Conservation (phyloP, 163 green algal genomes). For the Scenedesmus sp. region DNA sequence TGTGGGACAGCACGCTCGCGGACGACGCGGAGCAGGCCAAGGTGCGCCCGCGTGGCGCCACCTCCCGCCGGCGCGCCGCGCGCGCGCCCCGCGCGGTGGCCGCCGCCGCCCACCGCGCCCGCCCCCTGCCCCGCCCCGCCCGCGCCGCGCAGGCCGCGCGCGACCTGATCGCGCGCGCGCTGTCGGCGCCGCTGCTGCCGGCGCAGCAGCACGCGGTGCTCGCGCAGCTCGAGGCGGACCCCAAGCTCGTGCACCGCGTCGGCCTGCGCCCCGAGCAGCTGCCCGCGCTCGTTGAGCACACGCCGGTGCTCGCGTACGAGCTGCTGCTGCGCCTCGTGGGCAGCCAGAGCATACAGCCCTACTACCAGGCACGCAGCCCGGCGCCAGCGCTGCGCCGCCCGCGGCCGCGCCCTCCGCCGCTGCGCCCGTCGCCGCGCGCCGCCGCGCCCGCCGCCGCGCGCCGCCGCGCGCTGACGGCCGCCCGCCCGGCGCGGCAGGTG, state of each 20-base stretch:
- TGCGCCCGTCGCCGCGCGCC: too few relatives aligned
- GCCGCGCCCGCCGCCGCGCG: too few relatives aligned
- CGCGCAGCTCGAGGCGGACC: constrained; percentile 56
- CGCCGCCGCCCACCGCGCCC: background rate
- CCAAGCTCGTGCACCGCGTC: constrained; percentile 53
- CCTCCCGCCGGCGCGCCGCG: background rate
- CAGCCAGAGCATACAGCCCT: constrained; percentile 51
- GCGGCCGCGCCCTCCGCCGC: too few relatives aligned
- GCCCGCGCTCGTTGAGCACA: constrained; percentile 83
- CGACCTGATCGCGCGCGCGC: constrained; percentile 60
- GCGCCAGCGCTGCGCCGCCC: too few relatives aligned
- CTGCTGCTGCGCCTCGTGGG: constrained; percentile 73
- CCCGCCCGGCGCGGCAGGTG: constrained; percentile 19
- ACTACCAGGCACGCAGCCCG: constrained; percentile 28
- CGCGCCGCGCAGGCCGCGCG: constrained; percentile 19
- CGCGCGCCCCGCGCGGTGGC: background rate
- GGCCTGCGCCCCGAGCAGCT: constrained; percentile 61
- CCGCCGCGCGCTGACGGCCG: too few relatives aligned
- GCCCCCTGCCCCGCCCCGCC: background rate
- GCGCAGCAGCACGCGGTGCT: constrained; percentile 72
- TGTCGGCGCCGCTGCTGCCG: constrained; percentile 68
- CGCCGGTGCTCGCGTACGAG: constrained; percentile 78
- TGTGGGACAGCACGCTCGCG: constrained; percentile 68
- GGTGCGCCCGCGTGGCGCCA: background rate
- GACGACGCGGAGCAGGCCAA: constrained; percentile 17